These are phyloP conservation scores for Sclerotinia trifoliorum DNA, from an alignment of 2,329 filamentous ascomycete genomes.

Conservation along the genomic window DNA sequence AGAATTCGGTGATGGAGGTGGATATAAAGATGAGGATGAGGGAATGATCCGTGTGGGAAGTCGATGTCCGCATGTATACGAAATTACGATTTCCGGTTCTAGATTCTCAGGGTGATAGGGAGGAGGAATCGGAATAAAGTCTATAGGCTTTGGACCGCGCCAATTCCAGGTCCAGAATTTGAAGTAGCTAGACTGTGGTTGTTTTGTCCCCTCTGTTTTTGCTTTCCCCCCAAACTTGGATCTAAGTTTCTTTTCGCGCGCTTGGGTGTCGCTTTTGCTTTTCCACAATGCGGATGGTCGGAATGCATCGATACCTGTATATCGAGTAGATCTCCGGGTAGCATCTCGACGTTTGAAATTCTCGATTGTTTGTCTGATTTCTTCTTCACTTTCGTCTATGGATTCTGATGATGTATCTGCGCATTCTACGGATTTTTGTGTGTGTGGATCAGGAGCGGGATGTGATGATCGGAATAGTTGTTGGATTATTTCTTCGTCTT, in stretches of 20 bases:
- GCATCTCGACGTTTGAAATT: not conserved
- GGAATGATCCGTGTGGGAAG: not conserved
- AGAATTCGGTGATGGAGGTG: not conserved
- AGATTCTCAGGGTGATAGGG: not conserved
- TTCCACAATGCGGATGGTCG: not conserved
- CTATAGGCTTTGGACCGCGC: not conserved
- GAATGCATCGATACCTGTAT: not conserved
- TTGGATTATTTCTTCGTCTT: not conserved
- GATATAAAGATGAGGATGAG: not conserved
- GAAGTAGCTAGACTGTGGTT: not conserved
- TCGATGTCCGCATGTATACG: not conserved
- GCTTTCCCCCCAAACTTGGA: not conserved
- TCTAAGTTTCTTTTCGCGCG: not conserved
- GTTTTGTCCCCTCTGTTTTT: too few relatives aligned
- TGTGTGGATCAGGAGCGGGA: too few relatives aligned
- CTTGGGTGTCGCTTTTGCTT: accelerated
- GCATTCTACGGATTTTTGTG: not conserved
- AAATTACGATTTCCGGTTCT: not conserved
- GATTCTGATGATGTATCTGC: not conserved
- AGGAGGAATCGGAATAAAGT: not conserved
- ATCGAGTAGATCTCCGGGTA: not conserved
- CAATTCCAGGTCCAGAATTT: slow-evolving; percentile 6
- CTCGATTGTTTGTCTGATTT: not conserved
- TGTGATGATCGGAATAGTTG: not conserved
- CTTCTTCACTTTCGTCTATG: not conserved